Base-by-base conservation (phyloP, 1,284 basidiomycete species). In the Marasmius tenuissimus region DNA sequence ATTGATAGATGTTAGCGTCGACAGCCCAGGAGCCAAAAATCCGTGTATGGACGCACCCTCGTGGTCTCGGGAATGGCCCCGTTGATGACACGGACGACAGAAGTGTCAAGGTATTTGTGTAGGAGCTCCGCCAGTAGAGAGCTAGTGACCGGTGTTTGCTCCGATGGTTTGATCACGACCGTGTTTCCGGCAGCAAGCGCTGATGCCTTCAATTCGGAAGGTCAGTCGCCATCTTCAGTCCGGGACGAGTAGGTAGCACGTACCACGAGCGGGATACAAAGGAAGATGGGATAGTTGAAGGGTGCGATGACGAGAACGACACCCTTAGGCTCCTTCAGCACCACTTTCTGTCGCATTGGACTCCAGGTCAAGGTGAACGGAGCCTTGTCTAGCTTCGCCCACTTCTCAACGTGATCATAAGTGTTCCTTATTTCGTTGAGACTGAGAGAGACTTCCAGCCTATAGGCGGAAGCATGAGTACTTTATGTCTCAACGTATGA, bases 141-240 rank as follows among this genome's bases (percentile, higher is more conserved):
- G 22, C 88, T 87, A 2, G 82, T 82, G 8, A 87, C 82, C 0
- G 89, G 85, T 0, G 88, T 80, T n/a, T 88, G 78, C 72, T 97
- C 96, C 0, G 94, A 93, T 0, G 91, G 91, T 75, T 96, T 96
- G 67, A 95, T 61, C 1, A 91, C 78, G 3, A 84, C 85, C 0
- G 89, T 83, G 70, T 89, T 91, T 0, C 94, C 94, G 11, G 93
- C 92, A 0, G 93, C 89, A 45, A 96, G 85, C 3, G 94, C 94
- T 27, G 88, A 87, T 20, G 86, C 82, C 83, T 93, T 72, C 0
- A 20, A 47, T 52, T 40, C 34, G 50, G 48, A 61, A 60, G 58
- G 34, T 33, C 14, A 52, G n/a, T 16, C 22, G n/a, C n/a, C n/a
- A n/a, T n/a, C n/a, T n/a, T n/a, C n/a, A n/a, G n/a, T n/a, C 47